phyloP scores from a whole-genome alignment of 2,329 filamentous ascomycete genomes.

The Hortaea werneckii region DNA sequence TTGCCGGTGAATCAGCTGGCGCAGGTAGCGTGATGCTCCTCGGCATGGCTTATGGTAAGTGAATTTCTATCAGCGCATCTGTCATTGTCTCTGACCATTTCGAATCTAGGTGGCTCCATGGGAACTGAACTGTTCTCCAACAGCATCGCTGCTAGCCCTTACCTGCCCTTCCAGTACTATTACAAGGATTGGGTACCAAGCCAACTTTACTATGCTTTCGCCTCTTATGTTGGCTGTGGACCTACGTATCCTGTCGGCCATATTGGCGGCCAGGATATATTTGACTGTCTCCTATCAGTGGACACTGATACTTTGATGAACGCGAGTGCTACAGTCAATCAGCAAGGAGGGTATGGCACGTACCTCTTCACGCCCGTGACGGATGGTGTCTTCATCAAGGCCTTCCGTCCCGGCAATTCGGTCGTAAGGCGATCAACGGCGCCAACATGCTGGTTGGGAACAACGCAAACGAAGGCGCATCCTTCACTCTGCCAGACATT shows the following conservation, averaged over 20 bases:
- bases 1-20: conserved; percentile 31
- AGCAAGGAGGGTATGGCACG: conserved; percentile 28
- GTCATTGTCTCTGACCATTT: not conserved
- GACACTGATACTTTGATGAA: conserved; percentile 29
- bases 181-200: conserved; percentile 39
- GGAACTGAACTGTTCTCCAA: conserved; percentile 20
- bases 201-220: conserved; percentile 38
- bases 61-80: not conserved
- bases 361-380: conserved; percentile 38
- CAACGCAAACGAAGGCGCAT: conserved; percentile 42
- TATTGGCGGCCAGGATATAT: conserved; percentile 12
- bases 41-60: conserved; percentile 14
- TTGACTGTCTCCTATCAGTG: conserved; percentile 33
- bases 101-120: conserved; percentile 7
- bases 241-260: not conserved
- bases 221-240: conserved; percentile 31
- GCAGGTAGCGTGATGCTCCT: conserved; percentile 31
- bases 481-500: conserved; percentile 38
- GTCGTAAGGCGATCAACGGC: conserved; percentile 29
- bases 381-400: conserved; percentile 32
- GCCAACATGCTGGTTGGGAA: conserved; percentile 31
- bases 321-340: conserved; percentile 27
- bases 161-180: conserved; percentile 44
- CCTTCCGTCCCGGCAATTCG: conserved; percentile 29
- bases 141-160: conserved; percentile 38